phyloP scores from a whole-genome alignment of 2,329 filamentous ascomycete species.

The Pseudohalonectria lignicola region DNA sequence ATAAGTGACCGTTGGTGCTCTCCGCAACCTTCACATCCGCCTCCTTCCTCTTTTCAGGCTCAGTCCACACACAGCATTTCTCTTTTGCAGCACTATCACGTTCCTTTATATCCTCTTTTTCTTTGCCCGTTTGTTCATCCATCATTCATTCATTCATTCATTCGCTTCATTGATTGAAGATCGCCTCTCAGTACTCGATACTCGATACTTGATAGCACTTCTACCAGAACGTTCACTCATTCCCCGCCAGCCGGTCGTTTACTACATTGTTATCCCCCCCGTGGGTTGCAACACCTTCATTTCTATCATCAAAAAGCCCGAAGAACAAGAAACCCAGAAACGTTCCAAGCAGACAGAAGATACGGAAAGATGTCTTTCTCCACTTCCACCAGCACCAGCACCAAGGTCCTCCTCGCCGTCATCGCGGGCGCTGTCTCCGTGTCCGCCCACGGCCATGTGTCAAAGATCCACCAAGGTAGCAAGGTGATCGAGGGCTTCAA shows the following conservation, averaged over 20 bases:
- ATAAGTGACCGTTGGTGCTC: no score
- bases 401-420: constrained; percentile 1
- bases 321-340: no score
- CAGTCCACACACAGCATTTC: no score
- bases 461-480: not conserved
- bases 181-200: no score
- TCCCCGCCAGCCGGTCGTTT: no score
- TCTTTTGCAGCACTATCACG: not conserved
- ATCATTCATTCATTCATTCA: not conserved
- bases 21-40: no score
- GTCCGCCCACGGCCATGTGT: constrained; percentile 1
- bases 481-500: constrained; percentile 1
- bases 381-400: no score
- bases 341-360: not conserved
- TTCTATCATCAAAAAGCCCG: not conserved
- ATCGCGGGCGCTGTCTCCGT: constrained; percentile 13
- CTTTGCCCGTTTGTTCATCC: not conserved
- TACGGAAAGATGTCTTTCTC: constrained; percentile 2
- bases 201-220: no score
- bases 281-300: no score
- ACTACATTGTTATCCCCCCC: no score
- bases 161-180: constrained; percentile 4
- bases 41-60: not conserved
- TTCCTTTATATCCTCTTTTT: not conserved
- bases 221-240: no score